Evolutionary conservation across 495 filamentous ascomycete species (phyloP).

Genomic region (Tetracladium marchalianum): DNA sequence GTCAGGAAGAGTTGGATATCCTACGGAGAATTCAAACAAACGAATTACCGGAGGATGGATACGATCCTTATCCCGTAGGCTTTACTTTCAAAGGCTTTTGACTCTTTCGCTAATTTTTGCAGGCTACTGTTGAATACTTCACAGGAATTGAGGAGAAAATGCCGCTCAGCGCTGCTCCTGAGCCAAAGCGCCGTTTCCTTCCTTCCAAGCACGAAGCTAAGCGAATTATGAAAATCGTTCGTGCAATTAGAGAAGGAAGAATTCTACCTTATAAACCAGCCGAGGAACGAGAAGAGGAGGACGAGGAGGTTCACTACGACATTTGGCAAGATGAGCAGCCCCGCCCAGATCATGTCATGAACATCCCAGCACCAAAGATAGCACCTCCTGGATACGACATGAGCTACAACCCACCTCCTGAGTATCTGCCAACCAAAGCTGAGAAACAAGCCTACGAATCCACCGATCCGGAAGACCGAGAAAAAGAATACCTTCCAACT

Average conservation of each 20-base stretch:
- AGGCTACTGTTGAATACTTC: conserved; percentile 88
- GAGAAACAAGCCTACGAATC: conserved; percentile 88
- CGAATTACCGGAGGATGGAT: conserved; percentile 75
- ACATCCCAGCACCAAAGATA: conserved; percentile 91
- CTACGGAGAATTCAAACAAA: conserved; percentile 85
- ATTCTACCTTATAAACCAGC: conserved; percentile 87
- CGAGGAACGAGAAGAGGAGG: conserved; percentile 46
- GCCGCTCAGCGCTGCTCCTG: conserved; percentile 88
- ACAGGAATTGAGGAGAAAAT: conserved; percentile 82
- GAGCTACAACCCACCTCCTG: conserved; percentile 91
- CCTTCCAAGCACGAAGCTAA: conserved; percentile 98
- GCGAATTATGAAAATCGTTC: conserved; percentile 95
- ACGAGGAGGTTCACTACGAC: conserved; percentile 67
- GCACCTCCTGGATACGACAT: conserved; percentile 90
- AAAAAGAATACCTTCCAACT: conserved; percentile 77
- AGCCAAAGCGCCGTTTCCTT: conserved; percentile 90
- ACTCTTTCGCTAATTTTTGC: conserved; percentile 7
- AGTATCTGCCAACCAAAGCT: conserved; percentile 79
- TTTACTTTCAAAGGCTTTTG: neutral
- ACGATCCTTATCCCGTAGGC: conserved; percentile 75
- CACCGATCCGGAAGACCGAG: conserved; percentile 78
- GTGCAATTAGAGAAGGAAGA: conserved; percentile 85
- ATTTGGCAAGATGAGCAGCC: conserved; percentile 89
- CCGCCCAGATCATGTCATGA: conserved; percentile 79
- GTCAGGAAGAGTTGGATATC: conserved; percentile 79